Conservation (phyloP, 805 yeast species). For the Cyberlindnera xylosilytica region DNA sequence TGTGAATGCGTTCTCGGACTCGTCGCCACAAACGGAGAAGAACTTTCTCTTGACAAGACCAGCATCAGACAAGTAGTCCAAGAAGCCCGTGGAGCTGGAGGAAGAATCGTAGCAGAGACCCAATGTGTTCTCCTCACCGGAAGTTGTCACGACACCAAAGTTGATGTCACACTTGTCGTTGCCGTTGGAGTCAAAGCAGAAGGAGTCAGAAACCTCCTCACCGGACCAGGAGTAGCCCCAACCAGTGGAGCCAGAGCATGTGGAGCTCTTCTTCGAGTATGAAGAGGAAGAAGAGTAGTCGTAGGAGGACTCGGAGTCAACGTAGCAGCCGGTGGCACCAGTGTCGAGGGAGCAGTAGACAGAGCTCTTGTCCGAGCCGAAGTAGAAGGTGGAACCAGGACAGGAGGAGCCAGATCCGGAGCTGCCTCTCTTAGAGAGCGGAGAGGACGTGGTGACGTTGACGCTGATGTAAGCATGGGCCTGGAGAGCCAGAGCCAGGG, state of each 20-base stretch:
- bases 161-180: slow-evolving; percentile 8
- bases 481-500: slow-evolving; percentile 6
- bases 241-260: slow-evolving; percentile 6
- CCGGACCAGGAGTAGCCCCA: slow-evolving; percentile 13
- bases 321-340: slow-evolving; percentile 4
- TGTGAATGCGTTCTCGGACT: slow-evolving; percentile 13
- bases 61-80: slow-evolving; percentile 9
- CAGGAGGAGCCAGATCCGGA: slow-evolving; percentile 1
- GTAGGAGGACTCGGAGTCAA: slow-evolving; percentile 5
- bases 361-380: slow-evolving; percentile 9
- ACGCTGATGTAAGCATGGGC: slow-evolving; percentile 12
- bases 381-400: slow-evolving; percentile 12
- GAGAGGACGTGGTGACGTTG: slow-evolving; percentile 3
- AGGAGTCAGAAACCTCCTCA: slow-evolving; percentile 7
- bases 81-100: slow-evolving; percentile 8
- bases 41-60: slow-evolving; percentile 11
- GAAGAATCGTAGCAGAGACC: slow-evolving; percentile 15
- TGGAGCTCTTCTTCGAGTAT: neutral
- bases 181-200: slow-evolving; percentile 11
- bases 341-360: slow-evolving; percentile 14
- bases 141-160: slow-evolving; percentile 10
- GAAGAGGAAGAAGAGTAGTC: slow-evolving; percentile 2
- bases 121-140: slow-evolving; percentile 8
- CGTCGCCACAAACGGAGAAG: slow-evolving; percentile 17
- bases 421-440: slow-evolving; percentile 9